A percentile compares a stretch with the other conserved stretches of the same genome.
Evolutionary conservation across 2,329 filamentous ascomycete species (phyloP).

Genomic region (Plectosphaerella cucumerina): DNA sequence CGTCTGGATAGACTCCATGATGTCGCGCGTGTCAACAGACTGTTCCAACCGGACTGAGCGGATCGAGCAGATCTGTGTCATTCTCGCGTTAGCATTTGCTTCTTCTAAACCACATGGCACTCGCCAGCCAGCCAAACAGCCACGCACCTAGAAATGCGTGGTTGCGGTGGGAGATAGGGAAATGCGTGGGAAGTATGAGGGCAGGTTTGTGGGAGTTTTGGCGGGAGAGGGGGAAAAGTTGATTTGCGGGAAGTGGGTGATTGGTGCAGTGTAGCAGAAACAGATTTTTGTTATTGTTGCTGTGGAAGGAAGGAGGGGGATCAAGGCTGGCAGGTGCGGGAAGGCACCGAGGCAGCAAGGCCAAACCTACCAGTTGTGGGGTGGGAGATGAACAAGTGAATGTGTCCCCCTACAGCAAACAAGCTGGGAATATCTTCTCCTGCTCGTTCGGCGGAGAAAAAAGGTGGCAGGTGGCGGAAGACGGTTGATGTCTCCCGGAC

Average conservation of each 20-base stretch:
- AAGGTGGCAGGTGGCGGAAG: slow-evolving; percentile 4
- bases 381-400: slow-evolving; percentile 95
- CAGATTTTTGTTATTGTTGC: background rate
- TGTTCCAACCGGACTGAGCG: slow-evolving; percentile 13
- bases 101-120: too few relatives aligned
- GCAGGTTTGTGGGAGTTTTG: too few relatives aligned
- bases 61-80: slow-evolving; percentile 14
- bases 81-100: background rate
- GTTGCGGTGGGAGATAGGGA: too few relatives aligned
- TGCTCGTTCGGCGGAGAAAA: slow-evolving; percentile 10
- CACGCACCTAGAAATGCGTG: background rate
- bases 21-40: slow-evolving; percentile 20
- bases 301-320: background rate
- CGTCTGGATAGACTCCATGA: slow-evolving; percentile 81
- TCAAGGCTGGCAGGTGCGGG: background rate
- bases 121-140: too few relatives aligned
- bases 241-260: too few relatives aligned
- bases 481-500: too few relatives aligned
- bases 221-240: too few relatives aligned
- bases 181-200: too few relatives aligned
- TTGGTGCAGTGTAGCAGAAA: too few relatives aligned
- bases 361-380: slow-evolving; percentile 53
- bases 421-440: slow-evolving; percentile 22
- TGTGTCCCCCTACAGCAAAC: slow-evolving; percentile 72
- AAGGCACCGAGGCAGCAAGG: slow-evolving; percentile 12